phyloP scores from a whole-genome alignment of 306 rosid genomes.

The Prunus fruticosa region DNA sequence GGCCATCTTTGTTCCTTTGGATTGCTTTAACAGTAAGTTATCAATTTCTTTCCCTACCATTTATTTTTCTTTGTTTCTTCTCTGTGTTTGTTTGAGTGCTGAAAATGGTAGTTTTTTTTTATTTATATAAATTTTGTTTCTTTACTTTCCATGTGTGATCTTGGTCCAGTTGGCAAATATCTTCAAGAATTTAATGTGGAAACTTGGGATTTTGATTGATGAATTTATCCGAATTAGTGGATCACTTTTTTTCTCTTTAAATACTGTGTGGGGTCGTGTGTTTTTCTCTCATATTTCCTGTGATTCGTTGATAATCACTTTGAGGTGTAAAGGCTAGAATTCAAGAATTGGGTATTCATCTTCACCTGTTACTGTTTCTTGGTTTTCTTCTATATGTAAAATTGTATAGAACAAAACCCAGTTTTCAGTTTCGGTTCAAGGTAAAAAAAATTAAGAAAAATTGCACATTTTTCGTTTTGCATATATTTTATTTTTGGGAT shows the following conservation, averaged over 20 bases:
- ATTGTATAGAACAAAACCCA: background rate
- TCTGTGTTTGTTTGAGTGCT: constrained; percentile 26
- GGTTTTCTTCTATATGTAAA: background rate
- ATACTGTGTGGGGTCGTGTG: background rate
- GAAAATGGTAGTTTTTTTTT: constrained; percentile 24
- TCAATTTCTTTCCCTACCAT: constrained; percentile 18
- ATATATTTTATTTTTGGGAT: background rate
- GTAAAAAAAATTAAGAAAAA: background rate
- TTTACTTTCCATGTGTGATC: constrained; percentile 11
- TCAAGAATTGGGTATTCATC: constrained; percentile 4
- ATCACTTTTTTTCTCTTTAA: constrained; percentile 18
- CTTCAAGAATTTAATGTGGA: constrained; percentile 17
- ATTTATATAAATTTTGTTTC: background rate
- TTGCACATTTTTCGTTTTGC: background rate
- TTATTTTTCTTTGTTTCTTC: background rate
- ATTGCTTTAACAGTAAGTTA: constrained; percentile 70
- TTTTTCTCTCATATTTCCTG: constrained; percentile 4
- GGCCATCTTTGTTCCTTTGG: constrained; percentile 39
- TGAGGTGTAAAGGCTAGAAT: background rate
- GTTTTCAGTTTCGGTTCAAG: background rate
- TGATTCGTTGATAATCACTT: background rate
- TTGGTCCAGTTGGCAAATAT: constrained; percentile 12
- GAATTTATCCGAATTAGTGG: constrained; percentile 25
- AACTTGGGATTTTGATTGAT: constrained; percentile 19
- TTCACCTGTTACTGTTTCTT: background rate